Evolutionary conservation across 2,329 filamentous ascomycete genomes (phyloP).

Genomic region (Tricladium varicosporioides): DNA sequence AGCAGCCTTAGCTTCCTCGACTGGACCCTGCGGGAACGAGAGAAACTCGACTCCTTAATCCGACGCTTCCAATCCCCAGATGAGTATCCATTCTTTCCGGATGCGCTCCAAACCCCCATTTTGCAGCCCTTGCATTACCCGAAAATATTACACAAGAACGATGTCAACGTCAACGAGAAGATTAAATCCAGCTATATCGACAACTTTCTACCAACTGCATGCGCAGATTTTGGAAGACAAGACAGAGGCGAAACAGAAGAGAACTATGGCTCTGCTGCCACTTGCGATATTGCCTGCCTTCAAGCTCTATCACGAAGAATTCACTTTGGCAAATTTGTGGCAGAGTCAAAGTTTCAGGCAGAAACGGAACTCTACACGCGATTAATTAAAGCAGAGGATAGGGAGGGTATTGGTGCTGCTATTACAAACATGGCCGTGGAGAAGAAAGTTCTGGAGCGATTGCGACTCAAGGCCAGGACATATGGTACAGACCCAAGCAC

Average conservation of each 20-base stretch:
- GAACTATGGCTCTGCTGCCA: conserved; percentile 92
- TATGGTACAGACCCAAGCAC: conserved; percentile 88
- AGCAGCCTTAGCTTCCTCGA: conserved; percentile 80
- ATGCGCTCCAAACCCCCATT: conserved; percentile 74
- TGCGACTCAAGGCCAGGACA: conserved; percentile 85
- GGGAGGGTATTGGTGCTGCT: conserved; percentile 77
- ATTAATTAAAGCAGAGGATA: conserved; percentile 78
- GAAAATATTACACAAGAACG: conserved; percentile 79
- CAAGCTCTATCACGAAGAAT: conserved; percentile 89
- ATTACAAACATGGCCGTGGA: conserved; percentile 92
- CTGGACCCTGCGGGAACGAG: conserved; percentile 89
- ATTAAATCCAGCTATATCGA: conserved; percentile 85
- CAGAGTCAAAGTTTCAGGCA: conserved; percentile 88
- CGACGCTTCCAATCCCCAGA: conserved; percentile 94
- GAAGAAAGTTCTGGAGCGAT: conserved; percentile 82
- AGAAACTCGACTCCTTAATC: conserved; percentile 86
- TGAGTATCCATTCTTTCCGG: conserved; percentile 95
- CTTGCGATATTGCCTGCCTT: conserved; percentile 84
- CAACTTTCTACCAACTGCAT: conserved; percentile 79
- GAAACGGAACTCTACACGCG: conserved; percentile 77
- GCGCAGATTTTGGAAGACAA: conserved; percentile 70
- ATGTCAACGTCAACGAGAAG: conserved; percentile 84
- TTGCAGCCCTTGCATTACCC: conserved; percentile 89
- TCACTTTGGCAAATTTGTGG: conserved; percentile 98
- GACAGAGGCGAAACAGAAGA: conserved; percentile 85